Conservation (phyloP, 2,329 filamentous ascomycete genomes). For the Aspergillus ochraceoroseus region DNA sequence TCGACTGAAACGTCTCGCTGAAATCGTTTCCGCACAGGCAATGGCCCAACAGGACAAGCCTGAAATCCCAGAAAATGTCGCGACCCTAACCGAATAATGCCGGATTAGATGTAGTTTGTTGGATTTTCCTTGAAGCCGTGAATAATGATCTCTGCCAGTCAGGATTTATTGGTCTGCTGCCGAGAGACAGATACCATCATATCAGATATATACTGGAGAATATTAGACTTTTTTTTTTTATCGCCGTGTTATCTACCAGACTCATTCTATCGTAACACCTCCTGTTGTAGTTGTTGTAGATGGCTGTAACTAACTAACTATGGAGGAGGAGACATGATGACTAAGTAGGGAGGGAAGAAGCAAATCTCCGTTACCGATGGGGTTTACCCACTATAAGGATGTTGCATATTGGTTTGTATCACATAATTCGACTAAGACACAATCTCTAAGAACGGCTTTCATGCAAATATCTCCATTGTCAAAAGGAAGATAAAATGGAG, state of each 20-base stretch:
- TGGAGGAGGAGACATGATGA: too few relatives aligned
- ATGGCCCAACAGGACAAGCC: conserved; percentile 91
- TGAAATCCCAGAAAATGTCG: conserved; percentile 44
- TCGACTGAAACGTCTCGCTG: conserved; percentile 88
- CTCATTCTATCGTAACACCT: too few relatives aligned
- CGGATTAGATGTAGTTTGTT: conserved; percentile 24
- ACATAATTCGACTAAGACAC: too few relatives aligned
- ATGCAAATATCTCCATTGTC: too few relatives aligned
- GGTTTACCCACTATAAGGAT: too few relatives aligned
- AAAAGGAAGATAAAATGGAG: conserved; percentile 34
- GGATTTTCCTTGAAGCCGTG: conserved; percentile 25
- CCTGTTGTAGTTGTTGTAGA: too few relatives aligned
- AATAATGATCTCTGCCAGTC: conserved; percentile 19
- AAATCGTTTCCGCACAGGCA: conserved; percentile 94
- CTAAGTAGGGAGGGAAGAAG: too few relatives aligned
- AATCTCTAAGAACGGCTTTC: too few relatives aligned
- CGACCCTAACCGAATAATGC: conserved; percentile 25
- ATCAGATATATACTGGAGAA: conserved; percentile 6
- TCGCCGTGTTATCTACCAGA: neutral
- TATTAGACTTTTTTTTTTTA: conserved; percentile 1
- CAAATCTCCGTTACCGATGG: too few relatives aligned
- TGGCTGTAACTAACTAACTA: too few relatives aligned
- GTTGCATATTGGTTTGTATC: too few relatives aligned
- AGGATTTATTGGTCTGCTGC: neutral
- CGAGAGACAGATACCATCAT: neutral